These are phyloP conservation scores for Vanilla planifolia DNA, from an alignment of 106 monocot species.

Conservation along the genomic window DNA sequence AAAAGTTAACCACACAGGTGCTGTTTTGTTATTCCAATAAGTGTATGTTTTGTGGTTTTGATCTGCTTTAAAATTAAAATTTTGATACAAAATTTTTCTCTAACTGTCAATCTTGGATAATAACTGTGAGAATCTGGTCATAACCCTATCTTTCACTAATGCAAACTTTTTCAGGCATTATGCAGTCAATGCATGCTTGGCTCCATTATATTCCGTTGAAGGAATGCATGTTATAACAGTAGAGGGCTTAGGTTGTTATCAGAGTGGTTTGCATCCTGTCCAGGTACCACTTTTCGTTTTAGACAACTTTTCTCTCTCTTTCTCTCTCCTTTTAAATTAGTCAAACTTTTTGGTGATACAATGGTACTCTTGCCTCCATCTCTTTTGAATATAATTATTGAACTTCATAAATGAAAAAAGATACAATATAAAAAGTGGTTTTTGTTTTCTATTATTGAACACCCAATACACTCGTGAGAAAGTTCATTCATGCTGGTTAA, in stretches of 20 bases:
- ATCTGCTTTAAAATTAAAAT: not conserved
- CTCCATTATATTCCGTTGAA: constrained; percentile 93
- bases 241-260: constrained; percentile 77
- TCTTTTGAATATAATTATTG: not conserved
- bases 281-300: constrained; percentile 46
- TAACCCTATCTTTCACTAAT: not conserved
- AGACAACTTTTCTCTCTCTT: not conserved
- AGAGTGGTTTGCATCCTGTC: constrained; percentile 68
- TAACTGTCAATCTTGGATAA: not conserved
- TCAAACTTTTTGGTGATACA: not conserved
- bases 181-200: constrained; percentile 91
- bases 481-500: too few relatives aligned
- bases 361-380: not conserved
- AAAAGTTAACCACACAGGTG: not conserved
- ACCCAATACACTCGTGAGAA: too few relatives aligned
- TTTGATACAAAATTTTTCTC: not conserved
- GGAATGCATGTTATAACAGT: constrained; percentile 97
- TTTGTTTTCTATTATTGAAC: too few relatives aligned
- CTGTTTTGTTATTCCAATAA: not conserved
- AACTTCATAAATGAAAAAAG: not conserved
- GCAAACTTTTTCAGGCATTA: constrained; percentile 60
- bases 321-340: not conserved
- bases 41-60: not conserved
- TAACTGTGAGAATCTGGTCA: not conserved
- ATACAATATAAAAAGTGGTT: not conserved